Base-by-base conservation (phyloP, 139 green algal genomes). In the Nannochloris sp. region DNA sequence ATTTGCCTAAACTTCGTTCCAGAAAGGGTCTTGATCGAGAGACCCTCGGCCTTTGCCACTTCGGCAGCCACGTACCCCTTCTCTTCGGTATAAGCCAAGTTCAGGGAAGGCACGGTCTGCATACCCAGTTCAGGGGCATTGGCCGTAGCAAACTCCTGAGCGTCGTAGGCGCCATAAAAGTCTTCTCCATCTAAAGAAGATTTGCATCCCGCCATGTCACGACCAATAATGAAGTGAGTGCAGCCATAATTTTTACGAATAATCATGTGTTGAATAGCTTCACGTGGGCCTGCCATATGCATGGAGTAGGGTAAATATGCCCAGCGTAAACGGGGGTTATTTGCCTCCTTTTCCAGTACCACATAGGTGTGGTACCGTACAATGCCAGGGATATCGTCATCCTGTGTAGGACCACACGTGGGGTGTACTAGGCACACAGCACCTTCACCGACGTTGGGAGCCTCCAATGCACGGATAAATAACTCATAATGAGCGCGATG, bases 241-340 rank as follows among this genome's bases (percentile, higher is more conserved):
- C 89, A 96, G 35, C 89, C 88, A 60, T 96, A 96, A 82, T 96
- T 96, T 70, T 93, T 93, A 69, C 89, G 83, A 70, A 96, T 89
- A 71, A 96, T 85, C 87, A 96, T 96, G 83, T 96, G 90, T 78
- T 95, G 90, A 67, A 96, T 92, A 61, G 90, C 89, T 77, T 96
- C 90, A 7, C 89, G 76, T 8, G 90, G 90, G 8, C 89, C 90
- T 0, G 88, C 89, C 89, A 96, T 96, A 79, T 96, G 89, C 89
- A 96, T 96, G 71, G 81, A 90, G 80, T 96, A 96, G 51, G 89
- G 89, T 76, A 95, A 83, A 81, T 95, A 95, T 9, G 88, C 88
- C 89, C 89, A 96, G 33, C 80, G 72, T 62, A 96, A 88, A 51
- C 42, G 32, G 4, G 84, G 79, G 81, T 96, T 83, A 34, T 65